Conservation (phyloP, 345 rosid species). For the Euclidium syriacum region DNA sequence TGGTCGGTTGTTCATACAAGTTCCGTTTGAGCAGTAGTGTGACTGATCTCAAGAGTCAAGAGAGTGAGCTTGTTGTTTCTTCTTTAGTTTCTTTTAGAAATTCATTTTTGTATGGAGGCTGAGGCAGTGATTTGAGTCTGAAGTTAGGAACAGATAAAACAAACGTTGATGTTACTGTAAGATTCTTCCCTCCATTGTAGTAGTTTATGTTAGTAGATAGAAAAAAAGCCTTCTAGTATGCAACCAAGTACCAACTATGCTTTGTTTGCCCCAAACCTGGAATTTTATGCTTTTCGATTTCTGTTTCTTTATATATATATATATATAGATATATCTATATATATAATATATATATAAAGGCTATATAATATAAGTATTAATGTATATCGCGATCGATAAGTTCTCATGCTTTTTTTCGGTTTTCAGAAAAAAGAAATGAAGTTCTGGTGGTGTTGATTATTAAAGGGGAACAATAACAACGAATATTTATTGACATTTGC, state of each 20-base stretch:
- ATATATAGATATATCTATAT: too few species aligned
- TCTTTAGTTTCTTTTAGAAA: conserved; percentile 15
- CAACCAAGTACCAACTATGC: background rate
- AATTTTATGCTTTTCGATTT: background rate
- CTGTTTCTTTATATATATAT: background rate
- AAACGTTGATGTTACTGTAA: conserved; percentile 17
- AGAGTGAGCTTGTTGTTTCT: conserved; percentile 16
- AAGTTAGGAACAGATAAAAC: conserved; percentile 6
- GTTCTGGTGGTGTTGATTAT: background rate
- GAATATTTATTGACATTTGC: background rate
- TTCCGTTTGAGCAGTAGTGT: conserved; percentile 57
- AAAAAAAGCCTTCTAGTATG: background rate
- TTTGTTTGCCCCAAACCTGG: conserved; percentile 10
- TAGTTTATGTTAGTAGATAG: background rate
- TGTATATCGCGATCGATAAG: too few species aligned
- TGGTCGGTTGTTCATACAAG: conserved; percentile 65
- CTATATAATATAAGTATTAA: too few species aligned
- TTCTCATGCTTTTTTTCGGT: background rate
- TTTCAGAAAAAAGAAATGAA: background rate
- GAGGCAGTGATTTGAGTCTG: conserved; percentile 2
- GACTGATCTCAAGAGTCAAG: conserved; percentile 27
- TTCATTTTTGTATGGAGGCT: conserved; percentile 11
- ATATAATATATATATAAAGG: too few species aligned
- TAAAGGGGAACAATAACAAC: conserved; percentile 3
- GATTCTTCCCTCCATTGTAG: conserved; percentile 10